A percentile compares a stretch with the other conserved stretches of the same genome.
Conservation (phyloP, 768 basidiomycete species). For the Psilocybe sp. region DNA sequence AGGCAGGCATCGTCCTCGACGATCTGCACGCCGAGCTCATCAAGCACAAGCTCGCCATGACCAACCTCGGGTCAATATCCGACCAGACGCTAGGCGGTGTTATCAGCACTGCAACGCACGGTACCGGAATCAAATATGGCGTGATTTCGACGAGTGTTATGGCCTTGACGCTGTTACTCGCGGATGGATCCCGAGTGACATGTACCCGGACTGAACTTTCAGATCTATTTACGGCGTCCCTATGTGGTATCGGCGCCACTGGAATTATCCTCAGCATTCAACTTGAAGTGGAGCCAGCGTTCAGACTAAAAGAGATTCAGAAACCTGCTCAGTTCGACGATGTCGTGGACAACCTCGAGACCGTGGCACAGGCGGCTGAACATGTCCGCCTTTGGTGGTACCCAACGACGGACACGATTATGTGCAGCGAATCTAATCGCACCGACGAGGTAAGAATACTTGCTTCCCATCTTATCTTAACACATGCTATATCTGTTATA, state of each 20-base stretch:
- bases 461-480: conserved; percentile 5
- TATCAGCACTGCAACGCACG: conserved; percentile 93
- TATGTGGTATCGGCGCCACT: conserved; percentile 89
- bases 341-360: conserved; percentile 55
- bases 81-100: conserved; percentile 94
- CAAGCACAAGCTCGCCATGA: conserved; percentile 74
- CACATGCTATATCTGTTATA: not conserved
- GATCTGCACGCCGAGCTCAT: conserved; percentile 69
- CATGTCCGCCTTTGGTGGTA: conserved; percentile 98
- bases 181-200: conserved; percentile 66
- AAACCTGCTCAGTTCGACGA: conserved; percentile 60
- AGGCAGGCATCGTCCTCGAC: conserved; percentile 79
- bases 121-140: conserved; percentile 75
- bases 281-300: conserved; percentile 78
- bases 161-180: conserved; percentile 71
- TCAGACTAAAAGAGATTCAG: conserved; percentile 74
- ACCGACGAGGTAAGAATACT: conserved; percentile 61
- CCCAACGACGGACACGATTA: conserved; percentile 70
- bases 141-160: conserved; percentile 82
- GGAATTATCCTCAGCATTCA: conserved; percentile 82
- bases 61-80: conserved; percentile 92
- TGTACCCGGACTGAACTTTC: conserved; percentile 61
- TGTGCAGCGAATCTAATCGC: conserved; percentile 72
- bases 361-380: conserved; percentile 61
- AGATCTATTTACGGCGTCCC: conserved; percentile 85